phyloP scores from a whole-genome alignment of 169 alveolate genomes.

The Toxoplasma gondii region DNA sequence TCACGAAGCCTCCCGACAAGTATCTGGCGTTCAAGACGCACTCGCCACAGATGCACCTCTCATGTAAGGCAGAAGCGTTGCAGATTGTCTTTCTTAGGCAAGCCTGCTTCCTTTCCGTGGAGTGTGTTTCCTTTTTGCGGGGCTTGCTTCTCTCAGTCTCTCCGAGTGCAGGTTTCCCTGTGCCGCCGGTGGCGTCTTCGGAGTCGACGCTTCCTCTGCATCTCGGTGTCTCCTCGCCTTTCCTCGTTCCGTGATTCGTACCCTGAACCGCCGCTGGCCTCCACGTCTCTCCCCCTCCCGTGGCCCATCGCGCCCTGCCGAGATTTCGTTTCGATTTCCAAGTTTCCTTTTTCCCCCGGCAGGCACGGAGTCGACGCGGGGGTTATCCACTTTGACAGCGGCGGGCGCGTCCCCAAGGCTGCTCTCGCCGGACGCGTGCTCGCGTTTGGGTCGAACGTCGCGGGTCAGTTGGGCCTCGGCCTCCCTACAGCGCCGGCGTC shows the following conservation, averaged over 20 bases:
- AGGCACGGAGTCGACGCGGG: constrained; percentile 7
- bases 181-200: no score
- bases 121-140: no score
- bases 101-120: no score
- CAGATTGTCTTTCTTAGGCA: not conserved
- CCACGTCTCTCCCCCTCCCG: no score
- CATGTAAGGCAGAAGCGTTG: not conserved
- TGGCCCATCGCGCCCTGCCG: no score
- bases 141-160: no score
- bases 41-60: not conserved
- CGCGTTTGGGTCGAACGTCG: not conserved
- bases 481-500: not conserved
- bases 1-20: not conserved
- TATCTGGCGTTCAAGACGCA: not conserved
- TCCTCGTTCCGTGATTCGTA: no score
- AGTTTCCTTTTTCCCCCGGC: not conserved
- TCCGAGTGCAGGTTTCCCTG: no score
- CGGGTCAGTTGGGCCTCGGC: constrained; percentile 34
- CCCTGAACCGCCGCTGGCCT: no score
- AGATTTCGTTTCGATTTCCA: no score
- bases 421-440: constrained; percentile 30
- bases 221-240: no score
- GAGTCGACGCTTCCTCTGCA: no score
- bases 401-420: not conserved
- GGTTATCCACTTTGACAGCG: constrained; percentile 6